Evolutionary conservation across 192 early-diverging fungal genomes (phyloP), one percentile per base, ranked within the genome.

Genomic region (Rhizophagus prolifer): DNA sequence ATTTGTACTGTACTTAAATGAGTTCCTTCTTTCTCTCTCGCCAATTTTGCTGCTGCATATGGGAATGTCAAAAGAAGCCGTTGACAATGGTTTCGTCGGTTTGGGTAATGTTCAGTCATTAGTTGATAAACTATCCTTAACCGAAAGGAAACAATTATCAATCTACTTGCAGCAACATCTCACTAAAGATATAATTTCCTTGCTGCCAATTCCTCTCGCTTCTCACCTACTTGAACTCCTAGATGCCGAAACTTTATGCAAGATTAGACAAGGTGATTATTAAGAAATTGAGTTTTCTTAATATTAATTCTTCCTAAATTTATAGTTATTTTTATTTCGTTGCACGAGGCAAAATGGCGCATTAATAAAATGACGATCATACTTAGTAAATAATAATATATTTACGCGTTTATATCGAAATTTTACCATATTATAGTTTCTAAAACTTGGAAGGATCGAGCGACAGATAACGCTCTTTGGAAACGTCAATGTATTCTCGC

Each of bases 391-490:
- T 54, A 54, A 54, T 5, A 21, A 54, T 19, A 14, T 54, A 47
- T 16, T 54, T 54, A 54, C 21, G 21, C 4, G 12, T 44, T 44
- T 44, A 44, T 38, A 10, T 44, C 2, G 2, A 44, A 44, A 12
- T 10, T 44, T 44, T 54, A 47, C 12, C 14, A 47, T 2, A 62
- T 62, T 62, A 38, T 16, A 72, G 70, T 72, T 58, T 58, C 46
- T 34, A 72, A 72, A 34, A 25, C 46, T 26, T 72, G 50, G 70
- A 72, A 72, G 7, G 14, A 25, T 58, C 70, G 70, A 14, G 70
- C 70, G n/a, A 72, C 70, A 5, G 54, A 72, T n/a, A 72, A 72
- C 47, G 26, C 26, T 58, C 70, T 72, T 72, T 72, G 70, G 70
- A 47, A 72, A 30, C 16, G 47, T 16, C 70, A 58, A 28, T 72